A percentile compares a stretch with the other conserved stretches of the same genome.
phyloP scores from a whole-genome alignment of 148 eudicot species.

The Silene conica region DNA sequence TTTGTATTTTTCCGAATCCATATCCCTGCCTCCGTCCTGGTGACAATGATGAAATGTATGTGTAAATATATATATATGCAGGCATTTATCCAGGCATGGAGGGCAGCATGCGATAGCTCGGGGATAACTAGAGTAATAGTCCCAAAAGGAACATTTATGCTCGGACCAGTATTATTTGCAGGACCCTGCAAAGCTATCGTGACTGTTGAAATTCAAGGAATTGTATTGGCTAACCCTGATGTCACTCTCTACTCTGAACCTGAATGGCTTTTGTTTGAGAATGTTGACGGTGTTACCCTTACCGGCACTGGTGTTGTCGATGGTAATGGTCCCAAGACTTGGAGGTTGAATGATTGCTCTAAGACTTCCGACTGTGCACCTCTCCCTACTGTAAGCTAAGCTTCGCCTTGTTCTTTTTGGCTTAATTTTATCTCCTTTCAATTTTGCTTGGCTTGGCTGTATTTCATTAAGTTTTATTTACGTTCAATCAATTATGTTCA shows the following conservation, averaged over 20 bases:
- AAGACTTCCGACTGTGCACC: slow-evolving; percentile 22
- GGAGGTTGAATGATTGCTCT: slow-evolving; percentile 23
- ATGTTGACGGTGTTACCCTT: slow-evolving; percentile 26
- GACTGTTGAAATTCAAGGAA: slow-evolving; percentile 52
- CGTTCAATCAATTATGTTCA: too few species aligned
- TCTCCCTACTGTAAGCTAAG: slow-evolving; percentile 34
- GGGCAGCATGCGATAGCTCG: slow-evolving; percentile 38
- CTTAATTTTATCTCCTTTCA: too few species aligned
- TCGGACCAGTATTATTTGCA: slow-evolving; percentile 39
- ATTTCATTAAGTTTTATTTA: too few species aligned
- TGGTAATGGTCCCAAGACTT: slow-evolving; percentile 25
- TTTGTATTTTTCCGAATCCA: too few species aligned
- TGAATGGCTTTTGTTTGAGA: slow-evolving; percentile 27
- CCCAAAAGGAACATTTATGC: slow-evolving; percentile 46
- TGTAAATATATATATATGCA: slow-evolving; percentile 7
- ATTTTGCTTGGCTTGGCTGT: too few species aligned
- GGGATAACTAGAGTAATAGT: slow-evolving; percentile 43
- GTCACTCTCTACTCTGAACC: slow-evolving; percentile 23
- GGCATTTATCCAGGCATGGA: slow-evolving; percentile 57
- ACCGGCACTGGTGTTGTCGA: slow-evolving; percentile 30
- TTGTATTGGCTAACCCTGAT: slow-evolving; percentile 31
- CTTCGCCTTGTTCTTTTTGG: too few species aligned
- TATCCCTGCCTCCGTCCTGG: too few species aligned
- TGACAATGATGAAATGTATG: too few species aligned
- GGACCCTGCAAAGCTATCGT: slow-evolving; percentile 58